Base-by-base conservation (phyloP, 371 early-diverging fungal species). In the Mucor piriformis region DNA sequence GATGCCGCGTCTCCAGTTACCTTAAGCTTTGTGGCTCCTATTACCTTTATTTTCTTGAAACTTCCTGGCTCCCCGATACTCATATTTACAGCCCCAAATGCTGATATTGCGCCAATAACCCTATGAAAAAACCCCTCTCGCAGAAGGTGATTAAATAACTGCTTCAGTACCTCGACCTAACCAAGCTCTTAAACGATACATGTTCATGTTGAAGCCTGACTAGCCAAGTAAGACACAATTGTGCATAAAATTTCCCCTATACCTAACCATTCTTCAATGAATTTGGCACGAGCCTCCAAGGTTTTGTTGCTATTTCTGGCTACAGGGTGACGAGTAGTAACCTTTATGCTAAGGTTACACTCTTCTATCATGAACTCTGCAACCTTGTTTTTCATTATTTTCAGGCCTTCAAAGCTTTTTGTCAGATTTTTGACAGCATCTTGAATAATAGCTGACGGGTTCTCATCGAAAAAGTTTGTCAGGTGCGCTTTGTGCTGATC, bases 81-180 rank as follows among this genome's bases (percentile, higher is more conserved):
- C 12, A 57, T 16, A 27, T 59, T 59, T 3, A 59, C 6, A 51
- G 51, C 63, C 5, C 57, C 57, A 29, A 49, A 35, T n/a, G 54
- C 43, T n/a, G 63, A 46, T 12, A 52, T 10, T 13, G 38, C 52
- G 15, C 37, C 25, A 16, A 13, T 29, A 3, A 29, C 21, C 18
- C 18, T 42, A 42, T 42, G 32, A n/a, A 7, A 15, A 38, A 5
- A 38, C 15, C 38, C 24, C 52, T 52, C 52, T 52, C 15, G 3
- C 24, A 38, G 52, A 24, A 3, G 52, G 21, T 38, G 24, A 38
- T 23, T 52, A 15, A 2, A 52, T 38, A 16, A 50, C 32, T 20
- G 38, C 25, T n/a, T 52, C 16, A 24, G 25, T 52, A 7, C 12
- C 38, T 33, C 38, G 52, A 2, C 21, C 1, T 37, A 37, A 37